Evolutionary conservation across 345 rosid genomes (phyloP).

Genomic region (Abelmoschus esculentus): DNA sequence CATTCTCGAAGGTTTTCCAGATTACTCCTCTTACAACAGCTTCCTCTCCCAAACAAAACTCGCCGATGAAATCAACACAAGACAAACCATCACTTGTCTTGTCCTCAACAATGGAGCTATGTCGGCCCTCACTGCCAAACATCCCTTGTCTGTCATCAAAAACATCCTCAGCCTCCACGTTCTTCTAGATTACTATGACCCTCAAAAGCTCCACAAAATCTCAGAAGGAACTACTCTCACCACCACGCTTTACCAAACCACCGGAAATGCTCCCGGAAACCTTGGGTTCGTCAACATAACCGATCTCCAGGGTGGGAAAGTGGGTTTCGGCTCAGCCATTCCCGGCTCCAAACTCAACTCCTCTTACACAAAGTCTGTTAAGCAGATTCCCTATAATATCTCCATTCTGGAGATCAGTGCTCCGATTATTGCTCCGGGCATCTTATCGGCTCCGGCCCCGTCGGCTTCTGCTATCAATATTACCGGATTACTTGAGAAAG

Average conservation of each 20-base stretch:
- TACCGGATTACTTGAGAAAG: conserved; percentile 74
- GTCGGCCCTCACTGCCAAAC: conserved; percentile 55
- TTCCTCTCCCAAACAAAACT: conserved; percentile 68
- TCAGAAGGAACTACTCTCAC: conserved; percentile 61
- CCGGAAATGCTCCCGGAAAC: conserved; percentile 84
- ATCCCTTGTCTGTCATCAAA: conserved; percentile 71
- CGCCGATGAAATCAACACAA: conserved; percentile 88
- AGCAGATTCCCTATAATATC: conserved; percentile 74
- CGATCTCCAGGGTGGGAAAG: conserved; percentile 76
- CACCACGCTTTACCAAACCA: conserved; percentile 91
- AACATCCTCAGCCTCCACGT: conserved; percentile 62
- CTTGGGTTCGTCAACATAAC: conserved; percentile 83
- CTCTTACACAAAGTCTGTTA: conserved; percentile 57
- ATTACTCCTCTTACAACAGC: conserved; percentile 64
- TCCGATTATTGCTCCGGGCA: conserved; percentile 62
- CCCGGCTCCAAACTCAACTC: conserved; percentile 85
- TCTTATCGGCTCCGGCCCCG: conserved; percentile 62
- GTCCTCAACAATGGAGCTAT: conserved; percentile 42
- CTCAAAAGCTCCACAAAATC: conserved; percentile 69
- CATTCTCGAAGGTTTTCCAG: conserved; percentile 54
- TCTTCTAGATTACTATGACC: conserved; percentile 78
- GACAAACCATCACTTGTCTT: conserved; percentile 49
- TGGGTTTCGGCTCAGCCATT: conserved; percentile 73
- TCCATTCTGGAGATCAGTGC: conserved; percentile 59
- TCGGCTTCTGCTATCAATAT: conserved; percentile 55